Evolutionary conservation across 176 grass and related monocot genomes (phyloP).

Genomic region (Aegilops sharonensis): DNA sequence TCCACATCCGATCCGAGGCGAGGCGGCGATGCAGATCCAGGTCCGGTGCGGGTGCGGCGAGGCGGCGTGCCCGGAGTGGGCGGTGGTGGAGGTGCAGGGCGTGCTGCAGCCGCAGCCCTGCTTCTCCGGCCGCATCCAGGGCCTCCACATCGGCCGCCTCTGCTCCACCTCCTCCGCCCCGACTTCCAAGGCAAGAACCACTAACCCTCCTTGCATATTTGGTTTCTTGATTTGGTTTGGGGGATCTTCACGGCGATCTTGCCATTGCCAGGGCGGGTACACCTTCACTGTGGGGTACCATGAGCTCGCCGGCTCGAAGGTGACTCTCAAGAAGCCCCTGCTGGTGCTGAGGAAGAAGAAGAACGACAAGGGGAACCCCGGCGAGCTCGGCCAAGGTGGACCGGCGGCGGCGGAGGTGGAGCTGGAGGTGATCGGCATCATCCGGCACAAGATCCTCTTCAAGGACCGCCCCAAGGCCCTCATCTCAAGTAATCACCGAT

Average conservation of each 20-base stretch:
- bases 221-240: not conserved
- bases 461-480: constrained; percentile 84
- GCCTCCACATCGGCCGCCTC: constrained; percentile 82
- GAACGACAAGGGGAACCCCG: not conserved
- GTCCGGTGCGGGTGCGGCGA: constrained; percentile 64
- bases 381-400: not conserved
- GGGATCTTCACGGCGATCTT: not conserved
- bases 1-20: not conserved
- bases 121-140: constrained; percentile 55
- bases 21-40: constrained; percentile 65
- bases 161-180: constrained; percentile 54
- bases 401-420: constrained; percentile 28
- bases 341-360: constrained; percentile 77
- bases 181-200: constrained; percentile 44
- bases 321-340: constrained; percentile 79
- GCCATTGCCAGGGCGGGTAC: constrained; percentile 46
- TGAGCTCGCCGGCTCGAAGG: constrained; percentile 73
- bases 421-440: constrained; percentile 78
- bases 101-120: constrained; percentile 69
- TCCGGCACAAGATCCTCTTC: constrained; percentile 93
- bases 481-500: constrained; percentile 62
- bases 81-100: constrained; percentile 84
- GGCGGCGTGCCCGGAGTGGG: constrained; percentile 74
- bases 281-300: constrained; percentile 92
- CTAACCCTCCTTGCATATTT: not conserved